Conservation (phyloP, 2,329 filamentous ascomycete genomes). For the Nakataea oryzae region DNA sequence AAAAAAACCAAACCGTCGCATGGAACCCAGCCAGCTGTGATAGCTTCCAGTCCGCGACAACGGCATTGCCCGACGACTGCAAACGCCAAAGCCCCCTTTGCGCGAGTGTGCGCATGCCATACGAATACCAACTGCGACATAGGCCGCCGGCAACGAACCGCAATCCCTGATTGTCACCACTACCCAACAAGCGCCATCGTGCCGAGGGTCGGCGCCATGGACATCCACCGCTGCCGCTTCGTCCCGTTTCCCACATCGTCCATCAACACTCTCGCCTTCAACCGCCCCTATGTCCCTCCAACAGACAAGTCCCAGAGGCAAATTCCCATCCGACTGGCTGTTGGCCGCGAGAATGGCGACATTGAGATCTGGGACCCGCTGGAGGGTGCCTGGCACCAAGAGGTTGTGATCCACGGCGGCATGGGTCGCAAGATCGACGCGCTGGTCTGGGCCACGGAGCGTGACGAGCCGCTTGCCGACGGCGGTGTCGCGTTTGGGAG, state of each 20-base stretch:
- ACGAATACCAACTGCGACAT: conserved; percentile 1
- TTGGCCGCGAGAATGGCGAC: conserved; percentile 88
- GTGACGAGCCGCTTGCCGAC: conserved; percentile 56
- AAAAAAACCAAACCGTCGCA: background rate
- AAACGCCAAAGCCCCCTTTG: background rate
- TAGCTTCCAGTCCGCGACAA: background rate
- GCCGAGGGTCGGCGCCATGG: conserved; percentile 45
- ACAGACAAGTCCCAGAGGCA: conserved; percentile 36
- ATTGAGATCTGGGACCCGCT: conserved; percentile 96
- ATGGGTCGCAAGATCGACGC: conserved; percentile 83
- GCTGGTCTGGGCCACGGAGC: conserved; percentile 82
- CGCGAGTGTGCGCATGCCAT: background rate
- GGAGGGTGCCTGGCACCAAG: conserved; percentile 77
- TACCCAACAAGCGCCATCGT: background rate
- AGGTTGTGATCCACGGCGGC: conserved; percentile 74
- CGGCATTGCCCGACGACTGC: background rate
- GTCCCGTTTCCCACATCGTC: conserved; percentile 83
- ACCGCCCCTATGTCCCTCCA: conserved; percentile 50
- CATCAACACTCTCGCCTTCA: conserved; percentile 93
- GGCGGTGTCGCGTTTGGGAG: conserved; percentile 53
- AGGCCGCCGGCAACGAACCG: conserved; percentile 4
- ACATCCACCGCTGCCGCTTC: conserved; percentile 95
- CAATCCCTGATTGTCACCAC: background rate
- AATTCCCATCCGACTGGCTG: conserved; percentile 63
- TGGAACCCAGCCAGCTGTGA: background rate